Base-by-base conservation (phyloP, 176 grass and related monocot species). In the Miscanthus lutarioriparius region DNA sequence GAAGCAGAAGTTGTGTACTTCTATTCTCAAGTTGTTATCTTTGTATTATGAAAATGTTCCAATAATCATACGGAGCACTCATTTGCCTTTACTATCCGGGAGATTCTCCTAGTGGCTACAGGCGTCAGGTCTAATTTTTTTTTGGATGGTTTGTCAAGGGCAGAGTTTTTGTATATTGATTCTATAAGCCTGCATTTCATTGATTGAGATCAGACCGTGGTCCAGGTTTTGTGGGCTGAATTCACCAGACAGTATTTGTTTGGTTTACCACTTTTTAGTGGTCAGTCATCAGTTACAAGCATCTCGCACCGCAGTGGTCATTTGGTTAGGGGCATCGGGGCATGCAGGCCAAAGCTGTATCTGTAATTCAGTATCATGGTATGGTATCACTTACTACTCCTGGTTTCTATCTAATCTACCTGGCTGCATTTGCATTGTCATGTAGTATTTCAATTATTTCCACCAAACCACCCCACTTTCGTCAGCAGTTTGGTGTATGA, bases 51-150 rank as follows among this genome's bases (percentile, higher is more conserved):
- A 58, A 58, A 66, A 67, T 7, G 20, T 78, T 86, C 30, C 25
- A 83, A 79, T 90, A 90, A 86, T 79, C 47, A 53, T 28, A 66
- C 66, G 11, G 68, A 8, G 16, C 37, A 49, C 38, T n/a, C 32
- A 39, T 44, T 81, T 86, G 45, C 56, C 66, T 67, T 58, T 2
- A n/a, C 23, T 72, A 53, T 37, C 54, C 11, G 23, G 49, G 10
- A 71, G 53, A 38, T 58, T 23, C 16, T 62, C 62, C n/a, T 1
- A 2, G 40, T 56, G 49, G 17, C 4, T 61, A 54, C 37, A 15
- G 11, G 2, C 4, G 8, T 32, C 10, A 16, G 22, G 32, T 75
- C 14, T 13, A 35, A 35, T 43, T 35, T 36, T 14, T 47, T 47
- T 63, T 10, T 81, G 43, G 43, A 45, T 45, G 43, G 43, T 45